A percentile compares a stretch with the other conserved stretches of the same genome.
Evolutionary conservation across 495 filamentous ascomycete genomes (phyloP).

Genomic region (Neurospora cerealis): DNA sequence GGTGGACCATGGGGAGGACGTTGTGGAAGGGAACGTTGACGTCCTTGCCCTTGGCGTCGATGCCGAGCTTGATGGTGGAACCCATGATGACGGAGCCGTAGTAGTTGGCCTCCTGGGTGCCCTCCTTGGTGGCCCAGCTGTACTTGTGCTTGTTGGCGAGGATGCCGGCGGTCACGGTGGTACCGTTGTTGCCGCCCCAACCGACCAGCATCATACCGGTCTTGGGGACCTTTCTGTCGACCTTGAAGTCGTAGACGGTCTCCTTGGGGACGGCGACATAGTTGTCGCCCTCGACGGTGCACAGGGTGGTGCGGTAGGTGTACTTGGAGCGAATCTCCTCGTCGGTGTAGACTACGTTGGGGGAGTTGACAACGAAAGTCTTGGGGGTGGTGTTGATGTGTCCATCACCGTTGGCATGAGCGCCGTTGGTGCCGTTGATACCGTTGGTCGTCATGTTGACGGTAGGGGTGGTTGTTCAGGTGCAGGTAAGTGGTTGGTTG

Average conservation of each 20-base stretch:
- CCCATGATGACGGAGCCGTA: slow-evolving; percentile 96
- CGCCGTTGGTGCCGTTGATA: slow-evolving; percentile 43
- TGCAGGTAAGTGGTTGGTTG: slow-evolving; percentile 16
- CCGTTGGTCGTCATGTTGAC: slow-evolving; percentile 23
- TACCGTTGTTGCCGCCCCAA: slow-evolving; percentile 97
- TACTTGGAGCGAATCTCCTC: slow-evolving; percentile 86
- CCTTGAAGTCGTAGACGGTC: slow-evolving; percentile 93
- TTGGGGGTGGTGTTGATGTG: slow-evolving; percentile 32
- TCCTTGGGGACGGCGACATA: slow-evolving; percentile 79
- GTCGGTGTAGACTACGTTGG: slow-evolving; percentile 86
- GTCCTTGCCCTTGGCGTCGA: slow-evolving; percentile 76
- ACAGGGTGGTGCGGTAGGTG: slow-evolving; percentile 86
- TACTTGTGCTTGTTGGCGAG: slow-evolving; percentile 85
- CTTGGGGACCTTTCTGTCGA: slow-evolving; percentile 87
- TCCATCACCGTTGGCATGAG: slow-evolving; percentile 19
- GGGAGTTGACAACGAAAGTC: slow-evolving; percentile 73
- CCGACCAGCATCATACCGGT: slow-evolving; percentile 95
- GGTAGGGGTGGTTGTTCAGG: slow-evolving; percentile 3
- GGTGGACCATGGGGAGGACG: slow-evolving; percentile 93
- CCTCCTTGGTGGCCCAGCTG: slow-evolving; percentile 89
- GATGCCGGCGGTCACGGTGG: slow-evolving; percentile 94
- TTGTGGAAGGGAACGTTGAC: slow-evolving; percentile 95
- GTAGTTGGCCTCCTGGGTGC: slow-evolving; percentile 79
- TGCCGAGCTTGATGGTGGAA: slow-evolving; percentile 93
- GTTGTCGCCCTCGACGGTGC: slow-evolving; percentile 61